Percentiles rank a stretch among this genome's conserved stretches.
phyloP scores from a whole-genome alignment of 164 flowering plant species.

The Platanus orientalis region DNA sequence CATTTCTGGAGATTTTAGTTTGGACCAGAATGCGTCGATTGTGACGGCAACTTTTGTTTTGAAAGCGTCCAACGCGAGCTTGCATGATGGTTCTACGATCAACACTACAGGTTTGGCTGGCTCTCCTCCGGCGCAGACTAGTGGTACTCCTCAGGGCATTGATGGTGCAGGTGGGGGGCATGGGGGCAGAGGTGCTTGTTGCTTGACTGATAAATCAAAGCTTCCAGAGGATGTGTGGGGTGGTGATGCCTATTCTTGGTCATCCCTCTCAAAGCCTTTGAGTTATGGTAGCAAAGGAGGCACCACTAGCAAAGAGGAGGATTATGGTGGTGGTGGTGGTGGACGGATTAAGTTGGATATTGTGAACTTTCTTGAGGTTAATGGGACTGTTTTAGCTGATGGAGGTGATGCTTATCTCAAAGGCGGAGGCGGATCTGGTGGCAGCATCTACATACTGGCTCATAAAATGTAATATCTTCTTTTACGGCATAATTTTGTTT shows the following conservation, averaged over 20 bases:
- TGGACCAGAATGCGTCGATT: no score
- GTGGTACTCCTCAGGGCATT: constrained; percentile 30
- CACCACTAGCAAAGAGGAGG: constrained; percentile 50
- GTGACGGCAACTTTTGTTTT: no score
- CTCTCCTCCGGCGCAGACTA: constrained; percentile 56
- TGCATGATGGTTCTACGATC: constrained; percentile 41
- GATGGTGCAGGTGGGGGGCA: no score
- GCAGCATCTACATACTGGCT: constrained; percentile 72
- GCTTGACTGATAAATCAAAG: no score
- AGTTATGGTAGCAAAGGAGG: constrained; percentile 87
- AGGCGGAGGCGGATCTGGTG: constrained; percentile 99
- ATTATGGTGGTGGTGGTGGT: constrained; percentile 81
- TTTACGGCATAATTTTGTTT: constrained; percentile 1
- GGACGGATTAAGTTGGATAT: constrained; percentile 48
- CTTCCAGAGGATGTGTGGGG: no score
- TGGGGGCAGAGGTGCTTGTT: no score
- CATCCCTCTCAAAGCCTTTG: constrained; percentile 41
- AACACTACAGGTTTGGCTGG: constrained; percentile 70
- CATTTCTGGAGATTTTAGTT: no score
- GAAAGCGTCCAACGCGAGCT: constrained; percentile 41
- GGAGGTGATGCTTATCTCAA: constrained; percentile 73
- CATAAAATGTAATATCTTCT: constrained; percentile 55
- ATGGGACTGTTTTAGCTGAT: constrained; percentile 62
- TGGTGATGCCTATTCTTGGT: constrained; percentile 39
- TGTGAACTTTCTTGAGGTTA: constrained; percentile 22